Evolutionary conservation across 202 grass and related monocot genomes (phyloP), one percentile per base, ranked within the genome.

Genomic region (Setaria viridis): DNA sequence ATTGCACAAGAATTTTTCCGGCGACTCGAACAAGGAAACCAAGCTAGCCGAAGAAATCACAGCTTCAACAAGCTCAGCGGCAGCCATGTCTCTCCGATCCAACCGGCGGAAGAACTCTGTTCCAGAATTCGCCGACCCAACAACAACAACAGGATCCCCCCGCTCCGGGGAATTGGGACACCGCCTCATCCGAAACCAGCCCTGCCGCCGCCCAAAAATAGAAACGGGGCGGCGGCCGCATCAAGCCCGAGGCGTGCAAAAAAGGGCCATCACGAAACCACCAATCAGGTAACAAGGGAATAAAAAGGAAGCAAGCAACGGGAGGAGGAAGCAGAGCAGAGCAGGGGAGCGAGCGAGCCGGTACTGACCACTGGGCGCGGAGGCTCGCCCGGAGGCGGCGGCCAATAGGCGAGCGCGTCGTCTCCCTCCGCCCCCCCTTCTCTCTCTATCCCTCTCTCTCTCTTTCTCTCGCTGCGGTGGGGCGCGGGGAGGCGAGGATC

Each of bases 351-450:
- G 50, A 21, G 12, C 33, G 14, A 19, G 34, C 49, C 53, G 25
- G 14, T 58, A 81, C 89, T 85, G 89, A 91, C 85, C 85, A 77
- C 45, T 87, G 80, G 68, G 60, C 67, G 54, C 35, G 34, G 17
- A 35, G 89, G 54, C 6, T 33, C 60, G 60, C 60, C 50, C 60
- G 78, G 84, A 67, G 58, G 70, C 76, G 68, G 69, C 89, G 71
- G 81, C 89, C 89, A 91, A 88, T 91, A 65, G 72, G 50, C 32
- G 16, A 11, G 70, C 72, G 73, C 70, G 81, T 39, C 72, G 83
- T 78, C 83, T 78, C 10, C 10, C 37, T 41, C 19, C 37, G 19
- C 32, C 32, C 32, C 6, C 60, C 11, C 33, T 19, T 16, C 33
- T n/a, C 41, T 29, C 62, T 35, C 46, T 76, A 14, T 85, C 42